Evolutionary conservation across 129 eudicot species (phyloP).

Genomic region (Helianthus annuus): DNA sequence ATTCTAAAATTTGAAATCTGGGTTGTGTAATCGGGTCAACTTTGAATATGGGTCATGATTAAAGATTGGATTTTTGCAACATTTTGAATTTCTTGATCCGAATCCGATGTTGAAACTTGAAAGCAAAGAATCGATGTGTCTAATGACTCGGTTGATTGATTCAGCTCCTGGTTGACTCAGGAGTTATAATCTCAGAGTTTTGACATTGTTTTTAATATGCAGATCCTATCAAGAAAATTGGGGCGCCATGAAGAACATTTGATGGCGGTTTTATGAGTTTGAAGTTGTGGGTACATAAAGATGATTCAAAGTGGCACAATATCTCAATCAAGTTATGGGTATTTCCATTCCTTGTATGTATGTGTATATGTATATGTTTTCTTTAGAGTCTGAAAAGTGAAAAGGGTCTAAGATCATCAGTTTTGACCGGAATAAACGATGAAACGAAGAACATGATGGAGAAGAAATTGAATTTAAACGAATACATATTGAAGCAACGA

Average conservation of each 20-base stretch:
- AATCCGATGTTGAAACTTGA: neutral
- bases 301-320: conserved; percentile 30
- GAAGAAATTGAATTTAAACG: conserved; percentile 26
- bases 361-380: conserved; percentile 38
- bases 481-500: conserved; percentile 27
- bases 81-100: conserved; percentile 1
- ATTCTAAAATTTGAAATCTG: conserved; percentile 1
- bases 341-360: conserved; percentile 55
- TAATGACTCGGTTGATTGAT: neutral
- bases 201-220: conserved; percentile 30
- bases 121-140: neutral
- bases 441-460: conserved; percentile 18
- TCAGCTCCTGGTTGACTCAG: neutral
- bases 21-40: conserved; percentile 14
- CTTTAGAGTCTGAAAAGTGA: conserved; percentile 36
- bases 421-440: conserved; percentile 21
- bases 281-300: conserved; percentile 28
- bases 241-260: conserved; percentile 32
- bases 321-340: conserved; percentile 51
- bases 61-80: conserved; percentile 11
- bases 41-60: conserved; percentile 24
- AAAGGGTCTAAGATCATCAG: conserved; percentile 29
- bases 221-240: conserved; percentile 47
- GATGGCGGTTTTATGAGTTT: conserved; percentile 38
- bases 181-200: neutral